Conservation (phyloP, 2,329 filamentous ascomycete genomes). For the Biscogniauxia marginata region DNA sequence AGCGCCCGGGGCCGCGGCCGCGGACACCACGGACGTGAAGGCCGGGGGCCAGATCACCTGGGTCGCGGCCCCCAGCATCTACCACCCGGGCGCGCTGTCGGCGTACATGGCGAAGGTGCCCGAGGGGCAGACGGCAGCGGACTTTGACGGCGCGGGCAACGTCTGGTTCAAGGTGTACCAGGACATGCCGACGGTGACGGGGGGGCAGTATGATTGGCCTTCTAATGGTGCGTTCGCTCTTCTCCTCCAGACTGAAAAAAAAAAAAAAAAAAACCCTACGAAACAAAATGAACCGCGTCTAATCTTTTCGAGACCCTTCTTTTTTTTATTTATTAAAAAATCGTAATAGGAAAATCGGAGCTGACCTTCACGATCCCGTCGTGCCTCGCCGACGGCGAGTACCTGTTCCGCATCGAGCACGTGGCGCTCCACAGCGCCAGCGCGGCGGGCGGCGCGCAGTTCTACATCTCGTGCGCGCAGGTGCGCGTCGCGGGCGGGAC, state of each 20-base stretch:
- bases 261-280: too few relatives aligned
- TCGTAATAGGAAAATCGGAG: conserved; percentile 22
- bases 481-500: conserved; percentile 33
- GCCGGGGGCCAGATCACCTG: conserved; percentile 42
- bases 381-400: conserved; percentile 36
- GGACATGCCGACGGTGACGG: conserved; percentile 35
- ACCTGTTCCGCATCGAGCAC: conserved; percentile 39
- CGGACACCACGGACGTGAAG: conserved; percentile 35
- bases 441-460: conserved; percentile 34
- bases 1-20: conserved; percentile 31
- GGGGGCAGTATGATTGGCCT: conserved; percentile 38
- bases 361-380: conserved; percentile 33
- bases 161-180: conserved; percentile 45
- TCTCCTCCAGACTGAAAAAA: too few relatives aligned
- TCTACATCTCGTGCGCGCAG: conserved; percentile 37
- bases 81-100: conserved; percentile 39
- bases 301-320: not conserved
- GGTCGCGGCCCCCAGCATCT: conserved; percentile 38
- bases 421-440: conserved; percentile 35
- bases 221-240: conserved; percentile 31
- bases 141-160: conserved; percentile 38
- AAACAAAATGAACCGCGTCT: too few relatives aligned
- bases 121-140: conserved; percentile 34
- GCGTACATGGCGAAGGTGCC: conserved; percentile 43
- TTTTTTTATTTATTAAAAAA: not conserved